A percentile compares a stretch with the other conserved stretches of the same genome.
These are phyloP conservation scores for Diaporthe capsici DNA, from an alignment of 2,329 filamentous ascomycete species.

Conservation along the genomic window DNA sequence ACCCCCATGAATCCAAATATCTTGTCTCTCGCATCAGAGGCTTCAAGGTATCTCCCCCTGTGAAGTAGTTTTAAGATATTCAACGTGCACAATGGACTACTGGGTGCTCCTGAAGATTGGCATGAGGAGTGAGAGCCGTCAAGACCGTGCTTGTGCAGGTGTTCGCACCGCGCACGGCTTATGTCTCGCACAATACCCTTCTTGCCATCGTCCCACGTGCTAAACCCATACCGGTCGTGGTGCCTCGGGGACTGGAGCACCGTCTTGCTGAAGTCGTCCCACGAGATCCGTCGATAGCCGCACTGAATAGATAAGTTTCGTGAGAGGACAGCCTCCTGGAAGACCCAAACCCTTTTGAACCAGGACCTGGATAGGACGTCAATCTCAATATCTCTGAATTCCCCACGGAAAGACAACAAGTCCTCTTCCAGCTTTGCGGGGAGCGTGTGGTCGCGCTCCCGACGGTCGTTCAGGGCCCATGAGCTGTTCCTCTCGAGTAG, in stretches of 20 bases:
- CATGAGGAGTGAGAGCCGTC: too few relatives aligned
- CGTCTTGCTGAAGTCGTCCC: slow-evolving; percentile 24
- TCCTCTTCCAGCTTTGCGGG: background rate
- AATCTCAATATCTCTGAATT: slow-evolving; percentile 7
- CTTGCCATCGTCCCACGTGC: background rate
- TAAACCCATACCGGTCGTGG: slow-evolving; percentile 12
- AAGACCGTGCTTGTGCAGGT: background rate
- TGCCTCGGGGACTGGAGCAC: background rate
- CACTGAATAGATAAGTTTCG: slow-evolving; percentile 9
- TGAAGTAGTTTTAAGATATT: background rate
- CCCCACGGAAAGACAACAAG: background rate
- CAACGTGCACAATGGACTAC: background rate
- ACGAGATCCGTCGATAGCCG: slow-evolving; percentile 22
- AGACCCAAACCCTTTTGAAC: slow-evolving; percentile 13
- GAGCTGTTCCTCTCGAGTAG: slow-evolving; percentile 25
- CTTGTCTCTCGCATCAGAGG: slow-evolving; percentile 29
- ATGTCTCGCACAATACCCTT: background rate
- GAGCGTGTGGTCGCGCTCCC: background rate
- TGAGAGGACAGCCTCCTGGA: slow-evolving; percentile 21
- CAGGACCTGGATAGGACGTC: slow-evolving; percentile 12
- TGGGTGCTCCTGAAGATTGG: too few relatives aligned
- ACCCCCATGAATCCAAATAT: slow-evolving; percentile 23
- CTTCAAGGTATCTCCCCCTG: background rate
- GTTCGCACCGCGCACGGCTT: background rate
- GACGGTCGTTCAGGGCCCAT: slow-evolving; percentile 9